Conservation (phyloP, 768 basidiomycete species). For the Panaeolus cyanescens region DNA sequence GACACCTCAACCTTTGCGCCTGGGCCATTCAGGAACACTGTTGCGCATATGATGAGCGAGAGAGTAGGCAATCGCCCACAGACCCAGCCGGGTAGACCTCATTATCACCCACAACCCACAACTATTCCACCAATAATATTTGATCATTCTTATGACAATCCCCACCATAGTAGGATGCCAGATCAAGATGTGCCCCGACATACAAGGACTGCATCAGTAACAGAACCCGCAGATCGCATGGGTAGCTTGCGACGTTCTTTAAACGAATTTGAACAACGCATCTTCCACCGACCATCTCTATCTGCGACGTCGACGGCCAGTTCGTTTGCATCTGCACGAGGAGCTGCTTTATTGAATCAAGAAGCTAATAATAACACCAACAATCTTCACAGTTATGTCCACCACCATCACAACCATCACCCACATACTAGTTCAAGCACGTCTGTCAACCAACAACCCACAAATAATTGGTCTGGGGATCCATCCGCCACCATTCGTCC, state of each 20-base stretch:
- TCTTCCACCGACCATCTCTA: neutral
- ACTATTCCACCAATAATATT: constrained; percentile 41
- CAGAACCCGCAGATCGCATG: neutral
- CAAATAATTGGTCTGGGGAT: constrained; percentile 1
- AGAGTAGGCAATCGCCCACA: constrained; percentile 7
- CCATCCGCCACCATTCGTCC: neutral
- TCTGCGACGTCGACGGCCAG: neutral
- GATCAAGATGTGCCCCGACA: neutral
- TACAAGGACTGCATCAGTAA: constrained; percentile 3
- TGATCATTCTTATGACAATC: constrained; percentile 21
- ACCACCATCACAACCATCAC: neutral
- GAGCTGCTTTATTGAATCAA: neutral
- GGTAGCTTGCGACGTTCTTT: neutral
- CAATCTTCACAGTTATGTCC: neutral
- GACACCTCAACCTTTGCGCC: constrained; percentile 41
- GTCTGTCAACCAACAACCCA: neutral
- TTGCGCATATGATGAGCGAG: constrained; percentile 34
- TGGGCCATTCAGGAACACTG: constrained; percentile 50
- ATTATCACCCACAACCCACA: constrained; percentile 20
- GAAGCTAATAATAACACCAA: neutral
- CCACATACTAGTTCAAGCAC: neutral
- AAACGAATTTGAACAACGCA: neutral
- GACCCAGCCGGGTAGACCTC: neutral
- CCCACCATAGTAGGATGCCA: constrained; percentile 1
- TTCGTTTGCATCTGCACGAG: constrained; percentile 1